Percentiles rank a stretch among this genome's conserved stretches.
Conservation (phyloP, 257 asterid genomes). For the Solanum infundibuliforme region DNA sequence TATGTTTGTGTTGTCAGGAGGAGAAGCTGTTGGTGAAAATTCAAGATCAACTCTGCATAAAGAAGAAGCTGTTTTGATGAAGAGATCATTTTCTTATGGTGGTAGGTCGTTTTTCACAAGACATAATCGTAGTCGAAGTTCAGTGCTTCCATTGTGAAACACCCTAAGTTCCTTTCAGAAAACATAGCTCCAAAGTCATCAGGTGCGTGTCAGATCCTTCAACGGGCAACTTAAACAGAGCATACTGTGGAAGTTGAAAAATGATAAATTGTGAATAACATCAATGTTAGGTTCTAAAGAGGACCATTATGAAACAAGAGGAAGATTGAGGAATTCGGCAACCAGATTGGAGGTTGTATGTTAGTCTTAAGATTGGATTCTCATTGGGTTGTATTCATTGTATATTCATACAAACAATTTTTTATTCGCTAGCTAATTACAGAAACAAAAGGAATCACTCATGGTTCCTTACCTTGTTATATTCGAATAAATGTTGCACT, state of each 20-base stretch:
- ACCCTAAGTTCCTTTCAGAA: not conserved
- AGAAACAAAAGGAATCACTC: not conserved
- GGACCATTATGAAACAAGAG: not conserved
- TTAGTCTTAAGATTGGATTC: not conserved
- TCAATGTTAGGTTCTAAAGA: not conserved
- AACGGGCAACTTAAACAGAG: not conserved
- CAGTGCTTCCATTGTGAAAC: constrained; percentile 4
- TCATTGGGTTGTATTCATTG: not conserved
- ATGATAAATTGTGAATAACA: not conserved
- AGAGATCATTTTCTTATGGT: constrained; percentile 16
- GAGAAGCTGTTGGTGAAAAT: not conserved
- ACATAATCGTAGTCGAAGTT: constrained; percentile 2
- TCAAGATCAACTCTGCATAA: not conserved
- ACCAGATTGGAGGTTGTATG: not conserved
- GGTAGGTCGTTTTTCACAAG: constrained; percentile 17
- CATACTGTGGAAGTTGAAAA: not conserved
- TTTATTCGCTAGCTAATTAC: not conserved
- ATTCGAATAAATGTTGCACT: not conserved
- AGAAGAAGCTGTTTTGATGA: constrained; percentile 9
- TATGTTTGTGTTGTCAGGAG: not conserved
- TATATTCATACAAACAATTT: not conserved
- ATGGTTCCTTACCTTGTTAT: not conserved
- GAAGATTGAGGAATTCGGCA: not conserved
- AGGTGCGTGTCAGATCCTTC: not conserved
- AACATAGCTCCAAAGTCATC: not conserved